Evolutionary conservation across 805 yeast species (phyloP).

Genomic region (Saccharomyces eubayanus): DNA sequence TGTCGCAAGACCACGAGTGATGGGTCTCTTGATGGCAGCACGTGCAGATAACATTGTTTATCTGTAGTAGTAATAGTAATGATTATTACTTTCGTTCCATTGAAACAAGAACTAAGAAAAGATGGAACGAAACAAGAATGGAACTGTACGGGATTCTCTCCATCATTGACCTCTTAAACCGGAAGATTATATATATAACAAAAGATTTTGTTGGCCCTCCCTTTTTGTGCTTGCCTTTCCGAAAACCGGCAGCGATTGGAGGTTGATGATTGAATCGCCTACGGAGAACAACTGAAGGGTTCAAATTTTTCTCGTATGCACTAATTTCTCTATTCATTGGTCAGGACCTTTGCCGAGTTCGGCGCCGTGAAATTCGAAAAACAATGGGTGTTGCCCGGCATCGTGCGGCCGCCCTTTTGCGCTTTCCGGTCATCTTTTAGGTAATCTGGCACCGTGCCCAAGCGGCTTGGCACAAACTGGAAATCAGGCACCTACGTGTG

Average conservation of each 20-base stretch:
- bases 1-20: conserved; percentile 36
- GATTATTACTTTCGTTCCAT: neutral
- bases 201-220: neutral
- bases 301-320: neutral
- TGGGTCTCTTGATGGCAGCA: conserved; percentile 15
- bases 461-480: neutral
- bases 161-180: neutral
- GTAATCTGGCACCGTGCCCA: neutral
- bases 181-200: neutral
- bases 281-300: neutral
- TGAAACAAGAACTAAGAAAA: neutral
- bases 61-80: neutral
- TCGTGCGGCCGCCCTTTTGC: neutral
- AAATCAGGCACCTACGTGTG: neutral
- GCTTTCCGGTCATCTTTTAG: neutral
- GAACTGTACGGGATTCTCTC: neutral
- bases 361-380: conserved; percentile 1
- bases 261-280: neutral
- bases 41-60: conserved; percentile 30
- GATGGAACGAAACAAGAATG: neutral
- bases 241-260: neutral
- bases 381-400: neutral
- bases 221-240: neutral
- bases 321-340: neutral
- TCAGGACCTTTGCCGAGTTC: conserved; percentile 1